These are phyloP conservation scores for Epichloe sibirici DNA, from an alignment of 2,329 filamentous ascomycete genomes.

Conservation along the genomic window DNA sequence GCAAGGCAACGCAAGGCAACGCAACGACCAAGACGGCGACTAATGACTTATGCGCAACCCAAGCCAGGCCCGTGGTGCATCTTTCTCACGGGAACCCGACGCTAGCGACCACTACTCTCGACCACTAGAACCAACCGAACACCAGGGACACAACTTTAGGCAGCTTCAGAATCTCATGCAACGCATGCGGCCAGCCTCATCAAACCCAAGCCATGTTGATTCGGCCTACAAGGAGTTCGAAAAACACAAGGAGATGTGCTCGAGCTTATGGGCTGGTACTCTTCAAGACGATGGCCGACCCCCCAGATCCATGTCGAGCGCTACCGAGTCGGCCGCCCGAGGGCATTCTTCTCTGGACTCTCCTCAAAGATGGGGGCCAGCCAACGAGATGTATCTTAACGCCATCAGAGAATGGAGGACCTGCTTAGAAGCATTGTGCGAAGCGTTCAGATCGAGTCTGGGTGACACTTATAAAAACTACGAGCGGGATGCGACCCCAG, in stretches of 20 bases:
- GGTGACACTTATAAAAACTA: conserved; percentile 33
- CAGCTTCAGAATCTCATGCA: conserved; percentile 24
- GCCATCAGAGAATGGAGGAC: conserved; percentile 33
- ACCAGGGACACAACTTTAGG: conserved; percentile 21
- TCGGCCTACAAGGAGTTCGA: conserved; percentile 31
- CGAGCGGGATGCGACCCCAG: conserved; percentile 29
- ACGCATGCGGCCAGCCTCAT: conserved; percentile 22
- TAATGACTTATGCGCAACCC: neutral
- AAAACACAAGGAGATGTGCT: conserved; percentile 28
- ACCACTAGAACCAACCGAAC: conserved; percentile 16
- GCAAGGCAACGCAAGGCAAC: neutral
- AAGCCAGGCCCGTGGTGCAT: neutral
- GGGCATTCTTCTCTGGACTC: conserved; percentile 20
- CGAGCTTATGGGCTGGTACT: conserved; percentile 27
- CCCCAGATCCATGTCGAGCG: conserved; percentile 10
- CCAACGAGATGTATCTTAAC: conserved; percentile 22
- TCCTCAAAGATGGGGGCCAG: conserved; percentile 12
- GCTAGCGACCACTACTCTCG: conserved; percentile 16
- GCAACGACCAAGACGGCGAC: neutral
- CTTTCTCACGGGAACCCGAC: conserved; percentile 11
- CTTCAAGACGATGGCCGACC: conserved; percentile 27
- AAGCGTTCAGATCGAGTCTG: conserved; percentile 28
- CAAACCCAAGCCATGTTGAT: conserved; percentile 27
- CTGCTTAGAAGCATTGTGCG: conserved; percentile 28
- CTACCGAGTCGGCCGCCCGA: conserved; percentile 13